Evolutionary conservation across 2,329 filamentous ascomycete species (phyloP), one percentile per base, ranked within the genome.

Genomic region (Juglanconis sp.): DNA sequence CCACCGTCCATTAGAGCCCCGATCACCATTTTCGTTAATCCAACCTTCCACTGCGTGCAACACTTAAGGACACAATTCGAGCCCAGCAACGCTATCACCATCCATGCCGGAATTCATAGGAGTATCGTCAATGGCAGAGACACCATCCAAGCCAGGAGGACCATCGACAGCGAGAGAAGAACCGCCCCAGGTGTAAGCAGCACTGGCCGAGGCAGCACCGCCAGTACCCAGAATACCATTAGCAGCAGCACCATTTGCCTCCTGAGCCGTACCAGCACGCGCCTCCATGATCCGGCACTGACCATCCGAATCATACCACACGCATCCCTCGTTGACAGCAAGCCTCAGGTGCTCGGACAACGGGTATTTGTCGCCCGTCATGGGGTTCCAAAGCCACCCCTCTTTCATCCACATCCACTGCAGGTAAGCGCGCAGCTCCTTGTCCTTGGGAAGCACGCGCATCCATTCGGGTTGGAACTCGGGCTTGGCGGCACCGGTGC

Each of bases 381-480:
- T 72, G 1, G 86, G 85, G 75, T 96, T 84, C 91, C 92, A 96
- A 46, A 87, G 79, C 83, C 87, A 94, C 0, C 92, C 91, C 68
- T 96, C 90, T 50, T 87, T 86, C 52, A 53, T 53, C 52, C 52
- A 53, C 52, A 92, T 91, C 92, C 93, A 97, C 44, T 88, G 82
- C 68, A 97, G 74, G 74, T 87, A 96, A 0, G 91, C 92, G 48
- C 90, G 82, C n/a, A 97, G 77, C 73, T 97, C 93, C 74, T 96
- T 97, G 73, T 97, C 93, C 48, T 81, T 76, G 0, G 93, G 92
- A 53, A 89, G 71, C 1, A 96, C 92, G 3, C 91, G 83, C 82
- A 92, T 95, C 93, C 93, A 97, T 73, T 97, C 93, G 0, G 92
- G 91, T 67, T 92, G 87, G 69, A 93, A 92, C 13, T 79, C 77